Percentiles rank a stretch among this genome's conserved stretches.
These are phyloP conservation scores for Aspergillus sp. DNA, from an alignment of 2,329 filamentous ascomycete species.

Conservation along the genomic window DNA sequence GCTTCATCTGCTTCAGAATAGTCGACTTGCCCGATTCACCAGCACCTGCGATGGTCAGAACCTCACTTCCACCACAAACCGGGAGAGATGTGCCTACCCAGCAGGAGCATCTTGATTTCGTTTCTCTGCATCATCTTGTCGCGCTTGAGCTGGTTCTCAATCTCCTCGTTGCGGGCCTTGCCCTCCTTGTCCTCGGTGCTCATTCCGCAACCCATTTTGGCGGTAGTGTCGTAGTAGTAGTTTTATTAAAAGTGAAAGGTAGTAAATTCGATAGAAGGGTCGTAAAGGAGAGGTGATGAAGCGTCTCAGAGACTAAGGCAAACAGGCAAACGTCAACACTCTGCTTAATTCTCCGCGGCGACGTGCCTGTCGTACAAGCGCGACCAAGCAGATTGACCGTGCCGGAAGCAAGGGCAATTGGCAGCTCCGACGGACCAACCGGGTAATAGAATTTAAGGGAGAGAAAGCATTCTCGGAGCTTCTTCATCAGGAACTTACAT, in stretches of 20 bases:
- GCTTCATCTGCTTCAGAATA: conserved; percentile 96
- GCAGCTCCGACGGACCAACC: not conserved
- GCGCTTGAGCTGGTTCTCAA: conserved; percentile 97
- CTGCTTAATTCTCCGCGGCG: not conserved
- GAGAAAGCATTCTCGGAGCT: not conserved
- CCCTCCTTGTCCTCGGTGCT: conserved; percentile 99
- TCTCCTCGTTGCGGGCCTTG: conserved; percentile 99
- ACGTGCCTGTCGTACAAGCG: not conserved
- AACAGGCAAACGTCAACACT: not conserved
- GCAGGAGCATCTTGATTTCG: conserved; percentile 99
- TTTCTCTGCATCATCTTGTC: conserved; percentile 99
- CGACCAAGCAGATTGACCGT: not conserved
- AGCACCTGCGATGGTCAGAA: conserved; percentile 56
- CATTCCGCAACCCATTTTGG: conserved; percentile 98
- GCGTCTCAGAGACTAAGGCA: conserved; percentile 1
- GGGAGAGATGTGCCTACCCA: conserved; percentile 59
- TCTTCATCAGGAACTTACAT: not conserved
- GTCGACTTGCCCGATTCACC: conserved; percentile 97
- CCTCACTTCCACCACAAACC: conserved; percentile 3
- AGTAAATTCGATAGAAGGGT: not conserved
- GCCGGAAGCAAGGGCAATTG: not conserved
- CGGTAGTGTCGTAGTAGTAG: conserved; percentile 22
- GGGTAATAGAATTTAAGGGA: not conserved
- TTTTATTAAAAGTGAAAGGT: conserved; percentile 9
- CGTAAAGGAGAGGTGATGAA: conserved; percentile 1